Evolutionary conservation across 768 basidiomycete genomes (phyloP).

Genomic region (Tulasnella sp.): DNA sequence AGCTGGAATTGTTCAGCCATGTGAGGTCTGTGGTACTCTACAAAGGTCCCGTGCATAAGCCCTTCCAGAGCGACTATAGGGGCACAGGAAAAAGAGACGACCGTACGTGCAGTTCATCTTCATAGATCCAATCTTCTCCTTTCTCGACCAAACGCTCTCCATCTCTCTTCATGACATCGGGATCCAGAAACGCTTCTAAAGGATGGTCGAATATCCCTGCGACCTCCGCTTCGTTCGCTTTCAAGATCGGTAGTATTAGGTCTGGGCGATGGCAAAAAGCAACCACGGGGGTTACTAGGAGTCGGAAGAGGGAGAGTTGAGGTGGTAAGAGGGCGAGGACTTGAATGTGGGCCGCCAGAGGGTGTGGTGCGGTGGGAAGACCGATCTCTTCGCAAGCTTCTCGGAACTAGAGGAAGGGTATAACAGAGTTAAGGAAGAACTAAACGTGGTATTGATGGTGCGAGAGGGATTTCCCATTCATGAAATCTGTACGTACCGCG

Average conservation of each 20-base stretch:
- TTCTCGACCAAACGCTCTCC: conserved; percentile 53
- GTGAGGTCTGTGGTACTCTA: conserved; percentile 59
- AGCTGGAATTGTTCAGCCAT: conserved; percentile 51
- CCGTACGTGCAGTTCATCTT: conserved; percentile 67
- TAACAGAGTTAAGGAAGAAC: neutral
- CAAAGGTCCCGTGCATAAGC: neutral
- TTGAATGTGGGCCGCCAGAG: conserved; percentile 52
- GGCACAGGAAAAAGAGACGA: conserved; percentile 23
- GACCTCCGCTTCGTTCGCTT: conserved; percentile 62
- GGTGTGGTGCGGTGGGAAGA: conserved; percentile 48
- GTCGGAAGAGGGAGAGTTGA: conserved; percentile 59
- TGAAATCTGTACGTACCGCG: conserved; percentile 54
- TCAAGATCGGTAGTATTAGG: conserved; percentile 49
- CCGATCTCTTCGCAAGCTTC: conserved; percentile 86
- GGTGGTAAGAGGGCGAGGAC: conserved; percentile 61
- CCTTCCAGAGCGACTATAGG: conserved; percentile 3
- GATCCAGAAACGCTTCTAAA: conserved; percentile 67
- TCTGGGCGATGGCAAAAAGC: conserved; percentile 58
- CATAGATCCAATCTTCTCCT: conserved; percentile 75
- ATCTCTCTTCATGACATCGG: conserved; percentile 46
- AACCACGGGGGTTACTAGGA: conserved; percentile 77
- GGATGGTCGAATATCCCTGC: conserved; percentile 77
- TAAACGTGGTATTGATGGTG: neutral
- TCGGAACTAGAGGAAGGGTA: conserved; percentile 50
- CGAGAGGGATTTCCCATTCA: no score